Evolutionary conservation across 768 basidiomycete species (phyloP).

Genomic region (Terana coerulea): DNA sequence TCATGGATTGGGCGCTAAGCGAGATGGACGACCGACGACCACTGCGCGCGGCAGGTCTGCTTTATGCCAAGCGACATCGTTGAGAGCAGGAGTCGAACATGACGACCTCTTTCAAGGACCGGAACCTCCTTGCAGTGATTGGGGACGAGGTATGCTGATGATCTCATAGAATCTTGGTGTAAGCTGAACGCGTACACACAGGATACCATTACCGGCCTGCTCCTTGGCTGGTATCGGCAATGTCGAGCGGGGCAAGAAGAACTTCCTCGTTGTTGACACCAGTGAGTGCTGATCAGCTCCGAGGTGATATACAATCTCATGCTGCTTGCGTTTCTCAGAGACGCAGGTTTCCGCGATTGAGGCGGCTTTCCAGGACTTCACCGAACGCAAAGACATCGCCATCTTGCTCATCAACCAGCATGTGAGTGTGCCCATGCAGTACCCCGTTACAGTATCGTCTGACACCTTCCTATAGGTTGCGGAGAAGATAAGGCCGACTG

Average conservation of each 20-base stretch:
- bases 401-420: slow-evolving; percentile 98
- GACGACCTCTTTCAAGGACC: slow-evolving; percentile 70
- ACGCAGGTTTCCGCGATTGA: slow-evolving; percentile 91
- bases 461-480: slow-evolving; percentile 60
- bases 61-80: too few relatives aligned
- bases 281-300: slow-evolving; percentile 53
- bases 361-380: slow-evolving; percentile 90
- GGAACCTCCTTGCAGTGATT: slow-evolving; percentile 90
- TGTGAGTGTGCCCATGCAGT: slow-evolving; percentile 44
- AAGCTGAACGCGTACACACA: slow-evolving; percentile 29
- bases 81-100: slow-evolving; percentile 32
- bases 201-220: slow-evolving; percentile 96
- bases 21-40: neutral
- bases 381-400: slow-evolving; percentile 90
- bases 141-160: slow-evolving; percentile 79
- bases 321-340: slow-evolving; percentile 45
- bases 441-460: neutral
- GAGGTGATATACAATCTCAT: too few relatives aligned
- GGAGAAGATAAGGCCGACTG: slow-evolving; percentile 92
- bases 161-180: slow-evolving; percentile 7
- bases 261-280: slow-evolving; percentile 91
- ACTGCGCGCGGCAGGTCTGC: neutral
- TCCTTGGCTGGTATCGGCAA: slow-evolving; percentile 95
- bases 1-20: slow-evolving; percentile 5
- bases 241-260: slow-evolving; percentile 91